Evolutionary conservation across 1,284 basidiomycete species (phyloP), one percentile per base, ranked within the genome.

Genomic region (Heliocybe sulcata): DNA sequence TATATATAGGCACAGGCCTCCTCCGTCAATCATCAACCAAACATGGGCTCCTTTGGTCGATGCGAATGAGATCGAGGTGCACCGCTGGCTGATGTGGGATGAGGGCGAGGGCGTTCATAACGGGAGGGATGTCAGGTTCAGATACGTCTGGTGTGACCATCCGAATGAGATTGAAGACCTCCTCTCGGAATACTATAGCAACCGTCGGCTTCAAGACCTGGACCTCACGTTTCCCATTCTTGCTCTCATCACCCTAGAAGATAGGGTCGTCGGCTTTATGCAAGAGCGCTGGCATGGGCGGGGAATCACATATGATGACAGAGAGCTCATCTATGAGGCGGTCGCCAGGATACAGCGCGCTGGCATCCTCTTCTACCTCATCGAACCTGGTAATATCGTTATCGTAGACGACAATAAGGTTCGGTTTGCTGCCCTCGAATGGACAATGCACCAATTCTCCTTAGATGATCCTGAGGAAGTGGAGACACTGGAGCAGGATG

Each of bases 321-420:
- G 70, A 16, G 51, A 63, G 4, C 63, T 71, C 47, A 68, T 80
- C 22, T 76, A 72, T 51, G 68, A 71, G 12, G 72, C 77, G 1
- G 57, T 77, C 8, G 61, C 72, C 2, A 67, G 67, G 48, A 63
- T 81, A 10, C 70, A 77, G 57, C 64, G 61, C 27, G 65, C 67
- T 3, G 69, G 69, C 12, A 52, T 73, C 22, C 55, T 71, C 26
- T 67, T 69, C 45, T 54, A 38, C 38, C 55, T 51, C 1, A 58
- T 69, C 35, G 31, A 58, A 56, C 35, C 49, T 58, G n/a, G 35
- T 59, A 62, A 67, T 29, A 68, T 73, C 45, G 64, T 64, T 53
- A 64, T 73, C 45, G 68, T 67, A 29, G 54, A 61, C 16, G 56
- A 54, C 29, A 63, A 72, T 9, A 42, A 42, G 19, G 64, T 69